phyloP scores from a whole-genome alignment of 78 protist genomes.

The Dictyostelium intermedium region DNA sequence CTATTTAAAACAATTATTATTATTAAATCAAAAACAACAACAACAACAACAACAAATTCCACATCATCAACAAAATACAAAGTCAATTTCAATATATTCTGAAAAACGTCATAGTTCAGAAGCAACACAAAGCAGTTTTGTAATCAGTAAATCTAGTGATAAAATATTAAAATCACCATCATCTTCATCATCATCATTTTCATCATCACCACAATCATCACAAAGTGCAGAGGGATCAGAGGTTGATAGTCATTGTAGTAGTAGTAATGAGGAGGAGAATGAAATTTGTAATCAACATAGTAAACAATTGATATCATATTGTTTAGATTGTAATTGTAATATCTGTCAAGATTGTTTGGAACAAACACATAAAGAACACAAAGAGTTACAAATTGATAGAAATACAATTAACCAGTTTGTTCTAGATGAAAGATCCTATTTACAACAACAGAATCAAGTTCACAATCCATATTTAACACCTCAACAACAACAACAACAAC shows the following conservation, averaged over 20 bases:
- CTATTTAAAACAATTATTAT: not conserved
- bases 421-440: not conserved
- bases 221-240: not conserved
- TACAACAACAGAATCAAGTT: not conserved
- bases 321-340: not conserved
- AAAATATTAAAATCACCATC: not conserved
- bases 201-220: not conserved
- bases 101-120: not conserved
- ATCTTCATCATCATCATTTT: not conserved
- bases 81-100: not conserved
- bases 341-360: not conserved
- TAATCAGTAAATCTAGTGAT: not conserved
- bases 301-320: not conserved
- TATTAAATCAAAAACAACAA: not conserved
- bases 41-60: not conserved
- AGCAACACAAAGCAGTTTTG: not conserved
- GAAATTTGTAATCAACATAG: not conserved
- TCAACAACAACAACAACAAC: slow-evolving; percentile 13
- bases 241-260: not conserved
- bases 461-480: slow-evolving; percentile 4
- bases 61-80: not conserved
- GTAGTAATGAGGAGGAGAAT: not conserved
- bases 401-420: not conserved
- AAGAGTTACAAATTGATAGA: slow-evolving; percentile 8
- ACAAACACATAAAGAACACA: not conserved